Percentiles rank a stretch among this genome's conserved stretches.
Conservation (phyloP, 495 filamentous ascomycete genomes). For the Penicillium argentinense region DNA sequence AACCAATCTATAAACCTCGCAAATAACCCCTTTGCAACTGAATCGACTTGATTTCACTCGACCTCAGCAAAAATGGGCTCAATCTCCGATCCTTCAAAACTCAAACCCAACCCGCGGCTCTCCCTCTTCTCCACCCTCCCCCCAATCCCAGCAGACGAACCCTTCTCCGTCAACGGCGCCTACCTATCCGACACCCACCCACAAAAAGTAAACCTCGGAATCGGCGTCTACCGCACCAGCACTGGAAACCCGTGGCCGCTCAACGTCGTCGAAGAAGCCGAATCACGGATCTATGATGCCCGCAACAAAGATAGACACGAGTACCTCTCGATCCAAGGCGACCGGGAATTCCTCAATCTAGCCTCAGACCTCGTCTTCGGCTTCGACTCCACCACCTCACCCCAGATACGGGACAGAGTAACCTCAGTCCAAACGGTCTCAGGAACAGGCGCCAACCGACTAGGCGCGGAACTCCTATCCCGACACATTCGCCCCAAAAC, state of each 20-base stretch:
- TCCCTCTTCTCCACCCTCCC: slow-evolving; percentile 21
- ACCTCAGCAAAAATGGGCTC: slow-evolving; percentile 9
- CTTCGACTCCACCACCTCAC: slow-evolving; percentile 3
- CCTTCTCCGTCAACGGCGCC: slow-evolving; percentile 24
- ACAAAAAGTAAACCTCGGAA: slow-evolving; percentile 33
- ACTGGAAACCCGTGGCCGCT: slow-evolving; percentile 37
- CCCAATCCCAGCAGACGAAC: slow-evolving; percentile 18
- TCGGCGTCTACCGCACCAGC: slow-evolving; percentile 36
- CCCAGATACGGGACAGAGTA: neutral
- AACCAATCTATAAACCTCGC: neutral
- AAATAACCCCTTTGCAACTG: neutral
- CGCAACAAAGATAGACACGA: slow-evolving; percentile 12
- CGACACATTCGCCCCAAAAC: slow-evolving; percentile 4
- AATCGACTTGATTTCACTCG: neutral
- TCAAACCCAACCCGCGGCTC: neutral
- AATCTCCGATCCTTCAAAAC: neutral
- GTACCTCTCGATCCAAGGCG: slow-evolving; percentile 16
- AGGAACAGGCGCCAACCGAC: slow-evolving; percentile 76
- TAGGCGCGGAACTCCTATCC: slow-evolving; percentile 73
- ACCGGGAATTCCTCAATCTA: slow-evolving; percentile 9
- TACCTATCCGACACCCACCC: slow-evolving; percentile 20
- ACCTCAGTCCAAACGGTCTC: slow-evolving; percentile 64
- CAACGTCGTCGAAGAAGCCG: slow-evolving; percentile 26
- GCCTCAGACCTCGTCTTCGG: slow-evolving; percentile 16
- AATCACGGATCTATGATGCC: slow-evolving; percentile 15